Evolutionary conservation across 805 yeast species (phyloP).

Genomic region (Spathaspora sp.): DNA sequence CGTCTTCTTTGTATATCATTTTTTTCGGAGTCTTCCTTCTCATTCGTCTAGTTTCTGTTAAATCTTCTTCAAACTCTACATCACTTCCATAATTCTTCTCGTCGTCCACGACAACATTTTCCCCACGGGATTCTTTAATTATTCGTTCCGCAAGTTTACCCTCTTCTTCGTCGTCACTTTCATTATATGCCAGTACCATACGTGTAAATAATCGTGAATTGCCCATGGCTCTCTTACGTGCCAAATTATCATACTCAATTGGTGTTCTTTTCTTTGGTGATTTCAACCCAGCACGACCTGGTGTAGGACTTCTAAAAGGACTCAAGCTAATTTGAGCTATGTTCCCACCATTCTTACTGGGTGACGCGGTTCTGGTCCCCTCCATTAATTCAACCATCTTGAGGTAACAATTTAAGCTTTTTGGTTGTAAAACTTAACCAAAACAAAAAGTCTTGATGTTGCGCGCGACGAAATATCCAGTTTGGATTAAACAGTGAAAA

Average conservation of each 20-base stretch:
- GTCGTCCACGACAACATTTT: slow-evolving; percentile 4
- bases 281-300: slow-evolving; percentile 43
- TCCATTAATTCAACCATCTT: background rate
- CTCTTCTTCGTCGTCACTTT: slow-evolving; percentile 37
- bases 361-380: background rate
- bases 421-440: background rate
- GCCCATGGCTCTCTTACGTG: slow-evolving; percentile 44
- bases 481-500: background rate
- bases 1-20: background rate
- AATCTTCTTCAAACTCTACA: slow-evolving; percentile 14
- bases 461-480: background rate
- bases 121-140: slow-evolving; percentile 19
- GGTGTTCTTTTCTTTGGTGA: slow-evolving; percentile 40
- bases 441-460: background rate
- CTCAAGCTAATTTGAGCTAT: slow-evolving; percentile 10
- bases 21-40: background rate
- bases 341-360: slow-evolving; percentile 24
- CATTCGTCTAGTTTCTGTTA: slow-evolving; percentile 4
- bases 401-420: background rate
- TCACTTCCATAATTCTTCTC: slow-evolving; percentile 10
- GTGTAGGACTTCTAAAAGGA: slow-evolving; percentile 32
- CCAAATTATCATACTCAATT: slow-evolving; percentile 42
- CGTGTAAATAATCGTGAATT: slow-evolving; percentile 13
- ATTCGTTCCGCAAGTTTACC: slow-evolving; percentile 41
- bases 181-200: slow-evolving; percentile 14